Conservation (phyloP, 306 rosid genomes). For the Dryas alaskensis region DNA sequence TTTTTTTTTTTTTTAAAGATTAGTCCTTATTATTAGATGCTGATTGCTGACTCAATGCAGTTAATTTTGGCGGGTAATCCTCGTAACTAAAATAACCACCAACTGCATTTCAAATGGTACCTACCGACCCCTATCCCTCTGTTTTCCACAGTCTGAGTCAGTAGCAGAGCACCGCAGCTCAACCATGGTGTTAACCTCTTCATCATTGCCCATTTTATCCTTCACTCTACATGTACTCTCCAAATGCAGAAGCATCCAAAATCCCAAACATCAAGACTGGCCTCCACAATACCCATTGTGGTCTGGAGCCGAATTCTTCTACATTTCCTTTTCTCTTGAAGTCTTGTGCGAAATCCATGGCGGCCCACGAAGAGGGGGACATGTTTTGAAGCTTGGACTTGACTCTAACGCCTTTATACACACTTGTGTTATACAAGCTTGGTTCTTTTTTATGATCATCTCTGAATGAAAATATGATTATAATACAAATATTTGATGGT, state of each 20-base stretch:
- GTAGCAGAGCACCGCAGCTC: background rate
- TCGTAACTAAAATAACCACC: background rate
- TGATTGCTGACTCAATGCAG: background rate
- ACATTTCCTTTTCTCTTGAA: constrained; percentile 72
- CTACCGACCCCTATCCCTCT: background rate
- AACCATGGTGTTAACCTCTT: constrained; percentile 38
- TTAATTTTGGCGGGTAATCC: constrained; percentile 18
- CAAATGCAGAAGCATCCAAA: constrained; percentile 46
- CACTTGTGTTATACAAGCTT: constrained; percentile 21
- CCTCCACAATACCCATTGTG: constrained; percentile 55
- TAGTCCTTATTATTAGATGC: too few relatives aligned
- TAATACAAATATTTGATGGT: too few relatives aligned
- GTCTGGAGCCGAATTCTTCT: constrained; percentile 59
- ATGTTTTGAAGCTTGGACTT: constrained; percentile 54
- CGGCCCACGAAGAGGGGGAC: constrained; percentile 53
- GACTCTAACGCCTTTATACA: constrained; percentile 48
- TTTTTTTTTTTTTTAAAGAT: too few relatives aligned
- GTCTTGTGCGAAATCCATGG: constrained; percentile 49
- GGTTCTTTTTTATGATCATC: too few relatives aligned
- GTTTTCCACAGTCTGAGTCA: background rate
- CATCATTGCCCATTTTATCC: constrained; percentile 20
- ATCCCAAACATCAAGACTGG: constrained; percentile 67
- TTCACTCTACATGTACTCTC: constrained; percentile 50
- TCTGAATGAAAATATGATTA: too few relatives aligned
- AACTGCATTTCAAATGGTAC: constrained; percentile 13